Conservation (phyloP, 768 basidiomycete species). For the Mycena crocata region DNA sequence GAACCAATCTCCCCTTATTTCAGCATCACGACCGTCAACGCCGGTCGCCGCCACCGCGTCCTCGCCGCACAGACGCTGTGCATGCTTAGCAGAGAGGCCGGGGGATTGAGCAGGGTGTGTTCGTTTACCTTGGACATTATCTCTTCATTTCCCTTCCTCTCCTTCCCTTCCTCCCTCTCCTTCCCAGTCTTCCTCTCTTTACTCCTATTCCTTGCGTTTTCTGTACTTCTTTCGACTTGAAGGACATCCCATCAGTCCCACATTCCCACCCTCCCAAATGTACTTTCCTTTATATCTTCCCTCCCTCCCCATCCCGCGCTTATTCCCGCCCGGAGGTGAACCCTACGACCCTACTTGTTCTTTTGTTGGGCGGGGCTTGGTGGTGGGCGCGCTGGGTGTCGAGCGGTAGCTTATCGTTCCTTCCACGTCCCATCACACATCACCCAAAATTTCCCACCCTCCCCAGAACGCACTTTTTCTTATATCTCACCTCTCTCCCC, state of each 20-base stretch:
- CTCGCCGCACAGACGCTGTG: slow-evolving; percentile 56
- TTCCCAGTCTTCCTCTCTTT: neutral
- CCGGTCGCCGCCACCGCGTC: slow-evolving; percentile 70
- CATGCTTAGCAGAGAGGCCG: slow-evolving; percentile 10
- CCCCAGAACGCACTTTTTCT: too few relatives aligned
- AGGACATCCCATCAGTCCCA: too few relatives aligned
- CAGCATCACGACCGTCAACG: slow-evolving; percentile 72
- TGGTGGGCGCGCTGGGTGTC: too few relatives aligned
- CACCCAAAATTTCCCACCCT: too few relatives aligned
- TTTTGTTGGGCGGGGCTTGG: neutral
- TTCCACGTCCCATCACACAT: too few relatives aligned
- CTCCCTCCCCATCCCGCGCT: too few relatives aligned
- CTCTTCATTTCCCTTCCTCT: neutral
- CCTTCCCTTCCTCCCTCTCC: neutral
- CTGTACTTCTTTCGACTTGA: too few relatives aligned
- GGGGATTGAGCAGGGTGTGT: slow-evolving; percentile 22
- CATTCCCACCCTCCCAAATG: too few relatives aligned
- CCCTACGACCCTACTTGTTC: neutral
- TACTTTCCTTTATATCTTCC: too few relatives aligned
- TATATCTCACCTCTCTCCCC: too few relatives aligned
- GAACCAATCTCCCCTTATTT: neutral
- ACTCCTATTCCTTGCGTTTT: neutral
- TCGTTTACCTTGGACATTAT: neutral
- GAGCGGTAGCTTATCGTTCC: too few relatives aligned
- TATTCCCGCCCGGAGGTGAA: neutral